Conservation (phyloP, 2,329 filamentous ascomycete genomes). For the Macrophomina pseudophaseolina region DNA sequence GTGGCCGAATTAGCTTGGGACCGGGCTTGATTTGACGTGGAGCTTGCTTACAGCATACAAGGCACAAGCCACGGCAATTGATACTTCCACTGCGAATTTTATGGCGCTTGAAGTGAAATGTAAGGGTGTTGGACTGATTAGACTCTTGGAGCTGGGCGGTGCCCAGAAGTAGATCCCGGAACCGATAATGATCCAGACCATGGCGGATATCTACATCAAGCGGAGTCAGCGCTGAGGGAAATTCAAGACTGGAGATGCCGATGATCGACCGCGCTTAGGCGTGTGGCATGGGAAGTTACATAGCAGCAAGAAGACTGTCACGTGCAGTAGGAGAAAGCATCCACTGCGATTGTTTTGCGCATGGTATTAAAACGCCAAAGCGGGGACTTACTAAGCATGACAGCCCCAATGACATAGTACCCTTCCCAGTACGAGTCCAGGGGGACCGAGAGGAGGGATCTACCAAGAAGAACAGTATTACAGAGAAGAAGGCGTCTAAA, state of each 20-base stretch:
- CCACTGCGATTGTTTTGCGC: no score
- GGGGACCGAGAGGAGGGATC: background rate
- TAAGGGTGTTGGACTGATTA: conserved; percentile 6
- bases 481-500: conserved; percentile 37
- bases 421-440: background rate
- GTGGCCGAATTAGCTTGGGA: background rate
- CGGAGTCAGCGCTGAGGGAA: background rate
- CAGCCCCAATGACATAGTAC: background rate
- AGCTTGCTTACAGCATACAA: background rate
- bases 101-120: conserved; percentile 7
- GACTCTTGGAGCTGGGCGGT: background rate
- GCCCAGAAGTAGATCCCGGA: background rate
- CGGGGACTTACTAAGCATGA: conserved; percentile 12
- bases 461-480: conserved; percentile 32
- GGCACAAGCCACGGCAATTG: conserved; percentile 4
- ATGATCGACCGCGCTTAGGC: no score
- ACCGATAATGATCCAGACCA: conserved; percentile 2
- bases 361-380: background rate
- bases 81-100: background rate
- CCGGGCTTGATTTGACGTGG: no score
- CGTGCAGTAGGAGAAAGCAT: no score
- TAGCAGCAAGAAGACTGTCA: no score
- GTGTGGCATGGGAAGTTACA: no score
- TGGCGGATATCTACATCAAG: background rate
- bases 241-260: background rate